Conservation (phyloP, 2,329 filamentous ascomycete genomes). For the Hypoxylon sp. region DNA sequence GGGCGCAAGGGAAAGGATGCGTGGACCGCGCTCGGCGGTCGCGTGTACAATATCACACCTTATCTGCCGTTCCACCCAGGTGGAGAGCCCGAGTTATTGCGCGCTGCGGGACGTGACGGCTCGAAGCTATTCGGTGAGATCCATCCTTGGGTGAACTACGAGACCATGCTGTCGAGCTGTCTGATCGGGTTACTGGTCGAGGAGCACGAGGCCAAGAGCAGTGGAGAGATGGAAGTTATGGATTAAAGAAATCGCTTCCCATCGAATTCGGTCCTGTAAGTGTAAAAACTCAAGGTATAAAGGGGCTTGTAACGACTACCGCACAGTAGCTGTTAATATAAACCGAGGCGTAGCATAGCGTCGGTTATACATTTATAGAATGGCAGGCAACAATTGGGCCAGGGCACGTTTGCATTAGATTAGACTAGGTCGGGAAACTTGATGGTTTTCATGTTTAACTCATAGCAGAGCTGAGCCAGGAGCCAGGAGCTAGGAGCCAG, state of each 20-base stretch:
- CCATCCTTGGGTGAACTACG: constrained; percentile 81
- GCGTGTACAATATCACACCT: constrained; percentile 94
- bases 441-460: constrained; percentile 5
- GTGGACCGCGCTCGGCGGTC: constrained; percentile 90
- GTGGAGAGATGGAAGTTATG: constrained; percentile 70
- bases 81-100: constrained; percentile 80
- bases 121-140: constrained; percentile 76
- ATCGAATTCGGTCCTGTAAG: neutral
- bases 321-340: constrained; percentile 35
- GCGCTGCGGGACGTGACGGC: constrained; percentile 73
- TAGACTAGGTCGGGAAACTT: constrained; percentile 2
- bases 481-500: constrained; percentile 14
- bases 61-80: constrained; percentile 94
- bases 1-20: constrained; percentile 88
- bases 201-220: constrained; percentile 60
- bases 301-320: constrained; percentile 2
- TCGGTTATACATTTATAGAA: constrained; percentile 30
- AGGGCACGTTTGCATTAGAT: constrained; percentile 2
- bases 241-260: constrained; percentile 60
- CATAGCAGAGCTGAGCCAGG: neutral
- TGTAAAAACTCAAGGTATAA: neutral
- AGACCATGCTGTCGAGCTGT: constrained; percentile 76
- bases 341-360: constrained; percentile 27
- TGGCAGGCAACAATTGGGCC: constrained; percentile 4
- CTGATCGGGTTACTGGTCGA: constrained; percentile 75